Conservation (phyloP, 1,284 basidiomycete genomes). For the Afroboletus lepidellus region DNA sequence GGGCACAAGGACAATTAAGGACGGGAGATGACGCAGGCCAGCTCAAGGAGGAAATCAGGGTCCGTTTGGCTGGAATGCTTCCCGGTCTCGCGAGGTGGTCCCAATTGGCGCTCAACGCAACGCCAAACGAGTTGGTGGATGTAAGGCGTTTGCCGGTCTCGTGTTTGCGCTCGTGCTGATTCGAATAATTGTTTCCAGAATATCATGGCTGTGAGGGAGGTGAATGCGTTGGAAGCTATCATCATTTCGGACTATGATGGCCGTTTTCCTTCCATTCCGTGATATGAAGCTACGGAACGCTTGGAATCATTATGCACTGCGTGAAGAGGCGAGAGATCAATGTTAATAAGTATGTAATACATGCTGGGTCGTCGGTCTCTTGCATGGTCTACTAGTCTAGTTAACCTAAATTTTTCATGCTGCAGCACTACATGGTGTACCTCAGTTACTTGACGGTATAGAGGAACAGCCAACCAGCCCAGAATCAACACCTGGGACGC, state of each 20-base stretch:
- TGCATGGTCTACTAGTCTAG: too few species aligned
- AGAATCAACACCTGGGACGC: too few species aligned
- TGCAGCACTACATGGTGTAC: too few species aligned
- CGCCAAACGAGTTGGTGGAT: conserved; percentile 84
- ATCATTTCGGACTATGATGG: conserved; percentile 44
- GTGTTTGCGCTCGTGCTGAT: neutral
- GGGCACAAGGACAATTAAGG: conserved; percentile 11
- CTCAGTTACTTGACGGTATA: too few species aligned
- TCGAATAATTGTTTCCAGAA: conserved; percentile 28
- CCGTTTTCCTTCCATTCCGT: conserved; percentile 28
- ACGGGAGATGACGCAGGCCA: conserved; percentile 18
- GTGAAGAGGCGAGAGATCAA: too few species aligned
- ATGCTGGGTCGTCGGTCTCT: too few species aligned
- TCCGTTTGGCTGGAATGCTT: conserved; percentile 72
- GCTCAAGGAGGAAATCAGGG: conserved; percentile 42
- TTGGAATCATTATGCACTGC: too few species aligned
- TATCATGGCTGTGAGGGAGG: conserved; percentile 43
- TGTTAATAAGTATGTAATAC: too few species aligned
- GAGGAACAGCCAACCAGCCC: too few species aligned
- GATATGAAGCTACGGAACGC: conserved; percentile 9
- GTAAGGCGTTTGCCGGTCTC: conserved; percentile 43
- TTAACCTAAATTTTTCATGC: too few species aligned
- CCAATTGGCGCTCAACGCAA: conserved; percentile 62
- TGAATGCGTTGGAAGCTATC: conserved; percentile 48
- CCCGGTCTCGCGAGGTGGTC: conserved; percentile 80